These are phyloP conservation scores for Penicillium sp. DNA, from an alignment of 2,329 filamentous ascomycete species.

Conservation along the genomic window DNA sequence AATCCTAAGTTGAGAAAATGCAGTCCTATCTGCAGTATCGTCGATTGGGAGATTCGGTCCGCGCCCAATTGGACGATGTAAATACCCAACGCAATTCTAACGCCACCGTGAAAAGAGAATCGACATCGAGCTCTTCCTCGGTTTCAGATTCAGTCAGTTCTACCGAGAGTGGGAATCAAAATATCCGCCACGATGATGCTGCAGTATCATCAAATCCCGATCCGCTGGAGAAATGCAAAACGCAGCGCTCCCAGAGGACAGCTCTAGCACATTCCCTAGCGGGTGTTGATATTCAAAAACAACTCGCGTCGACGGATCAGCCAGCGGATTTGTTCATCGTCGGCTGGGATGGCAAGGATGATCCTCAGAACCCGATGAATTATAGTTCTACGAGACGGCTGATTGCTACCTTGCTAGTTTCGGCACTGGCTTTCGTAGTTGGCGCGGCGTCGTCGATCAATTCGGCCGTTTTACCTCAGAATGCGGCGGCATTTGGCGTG, in stretches of 20 bases:
- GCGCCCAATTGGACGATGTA: slow-evolving; percentile 20
- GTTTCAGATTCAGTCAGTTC: neutral
- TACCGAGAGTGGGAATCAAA: neutral
- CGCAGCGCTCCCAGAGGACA: slow-evolving; percentile 1
- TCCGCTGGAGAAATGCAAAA: neutral
- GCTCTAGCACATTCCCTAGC: slow-evolving; percentile 12
- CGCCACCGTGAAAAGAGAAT: slow-evolving; percentile 7
- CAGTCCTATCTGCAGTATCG: slow-evolving; percentile 34
- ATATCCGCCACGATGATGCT: neutral
- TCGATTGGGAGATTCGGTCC: slow-evolving; percentile 25
- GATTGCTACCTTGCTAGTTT: slow-evolving; percentile 48
- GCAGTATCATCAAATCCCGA: neutral
- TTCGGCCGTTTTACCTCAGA: slow-evolving; percentile 52
- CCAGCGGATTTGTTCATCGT: slow-evolving; percentile 41
- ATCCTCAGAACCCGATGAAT: slow-evolving; percentile 46
- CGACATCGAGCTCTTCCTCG: too few relatives aligned
- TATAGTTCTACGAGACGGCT: slow-evolving; percentile 42
- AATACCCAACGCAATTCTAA: slow-evolving; percentile 3
- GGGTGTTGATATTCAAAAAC: slow-evolving; percentile 20
- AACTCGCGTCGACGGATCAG: slow-evolving; percentile 21
- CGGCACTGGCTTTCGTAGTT: slow-evolving; percentile 55
- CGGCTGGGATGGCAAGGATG: slow-evolving; percentile 44
- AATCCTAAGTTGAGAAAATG: slow-evolving; percentile 22
- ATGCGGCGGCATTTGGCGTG: slow-evolving; percentile 52
- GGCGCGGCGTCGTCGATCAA: slow-evolving; percentile 59